phyloP scores from a whole-genome alignment of 2,329 filamentous ascomycete species.

The Colletotrichum shisoi region DNA sequence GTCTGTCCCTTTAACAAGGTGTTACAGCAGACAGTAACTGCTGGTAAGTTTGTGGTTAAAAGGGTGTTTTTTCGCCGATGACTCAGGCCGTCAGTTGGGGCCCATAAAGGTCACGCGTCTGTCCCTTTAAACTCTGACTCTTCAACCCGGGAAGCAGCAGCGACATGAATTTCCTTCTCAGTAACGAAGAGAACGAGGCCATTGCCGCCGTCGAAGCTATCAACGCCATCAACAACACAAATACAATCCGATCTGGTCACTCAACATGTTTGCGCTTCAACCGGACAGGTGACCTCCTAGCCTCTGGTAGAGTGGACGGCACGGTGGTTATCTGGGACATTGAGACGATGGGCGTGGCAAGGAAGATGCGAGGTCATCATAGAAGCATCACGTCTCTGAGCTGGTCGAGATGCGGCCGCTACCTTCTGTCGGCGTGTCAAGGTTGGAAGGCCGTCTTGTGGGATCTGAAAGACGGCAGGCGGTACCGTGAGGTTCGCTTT shows the following conservation, averaged over 20 bases:
- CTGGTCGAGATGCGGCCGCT: conserved; percentile 92
- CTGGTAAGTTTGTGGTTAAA: too few relatives aligned
- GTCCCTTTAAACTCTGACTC: neutral
- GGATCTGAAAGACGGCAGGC: conserved; percentile 77
- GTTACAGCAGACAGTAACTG: too few relatives aligned
- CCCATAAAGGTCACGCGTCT: too few relatives aligned
- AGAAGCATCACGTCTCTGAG: conserved; percentile 92
- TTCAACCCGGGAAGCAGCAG: neutral
- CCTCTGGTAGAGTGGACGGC: conserved; percentile 91
- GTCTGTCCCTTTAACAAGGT: neutral
- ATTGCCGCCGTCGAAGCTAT: conserved; percentile 39
- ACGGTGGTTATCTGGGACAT: conserved; percentile 96
- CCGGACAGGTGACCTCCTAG: conserved; percentile 90
- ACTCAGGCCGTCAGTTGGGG: too few relatives aligned
- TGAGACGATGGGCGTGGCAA: conserved; percentile 94
- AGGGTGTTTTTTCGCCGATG: too few relatives aligned
- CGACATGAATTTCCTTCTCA: conserved; percentile 66
- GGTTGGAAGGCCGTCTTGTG: conserved; percentile 97
- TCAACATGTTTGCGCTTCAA: conserved; percentile 83
- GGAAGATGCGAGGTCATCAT: conserved; percentile 91
- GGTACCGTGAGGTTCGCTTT: conserved; percentile 86
- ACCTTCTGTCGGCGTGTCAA: conserved; percentile 89
- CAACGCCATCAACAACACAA: conserved; percentile 69
- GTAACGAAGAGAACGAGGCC: conserved; percentile 56
- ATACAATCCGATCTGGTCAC: conserved; percentile 78